These are phyloP conservation scores for Speleostelium caveatum DNA, from an alignment of 78 protist genomes.

Conservation along the genomic window DNA sequence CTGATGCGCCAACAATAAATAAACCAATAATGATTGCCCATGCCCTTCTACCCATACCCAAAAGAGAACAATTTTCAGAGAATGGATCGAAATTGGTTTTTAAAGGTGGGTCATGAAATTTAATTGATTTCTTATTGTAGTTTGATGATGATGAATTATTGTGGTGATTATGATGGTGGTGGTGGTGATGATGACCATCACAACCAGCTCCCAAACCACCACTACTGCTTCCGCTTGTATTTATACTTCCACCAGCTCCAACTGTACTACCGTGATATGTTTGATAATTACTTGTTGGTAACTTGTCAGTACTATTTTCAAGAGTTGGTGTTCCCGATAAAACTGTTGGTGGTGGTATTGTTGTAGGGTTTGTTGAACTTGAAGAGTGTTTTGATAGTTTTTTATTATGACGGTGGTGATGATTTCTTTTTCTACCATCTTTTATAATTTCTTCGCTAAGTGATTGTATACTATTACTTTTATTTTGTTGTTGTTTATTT, in stretches of 20 bases:
- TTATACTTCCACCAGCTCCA: background rate
- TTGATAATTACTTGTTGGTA: background rate
- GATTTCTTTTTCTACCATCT: background rate
- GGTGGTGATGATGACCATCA: background rate
- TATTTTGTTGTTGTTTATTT: background rate
- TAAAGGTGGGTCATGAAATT: background rate
- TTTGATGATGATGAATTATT: background rate
- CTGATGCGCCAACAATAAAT: constrained; percentile 51
- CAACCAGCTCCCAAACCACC: background rate
- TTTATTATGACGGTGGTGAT: background rate
- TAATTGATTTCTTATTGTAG: background rate
- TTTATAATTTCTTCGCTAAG: constrained; percentile 1
- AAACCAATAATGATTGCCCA: constrained; percentile 65
- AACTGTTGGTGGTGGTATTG: background rate
- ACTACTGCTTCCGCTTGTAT: background rate
- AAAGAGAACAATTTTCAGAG: constrained; percentile 28
- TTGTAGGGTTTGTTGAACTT: background rate
- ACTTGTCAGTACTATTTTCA: background rate
- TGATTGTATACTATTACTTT: background rate
- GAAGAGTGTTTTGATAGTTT: background rate
- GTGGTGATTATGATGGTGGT: background rate
- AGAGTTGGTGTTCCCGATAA: background rate
- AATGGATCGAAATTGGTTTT: constrained; percentile 39
- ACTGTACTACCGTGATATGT: no score
- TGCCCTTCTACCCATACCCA: constrained; percentile 75